phyloP scores from a whole-genome alignment of 2,329 filamentous ascomycete genomes.

The Cladorrhinum sp. region DNA sequence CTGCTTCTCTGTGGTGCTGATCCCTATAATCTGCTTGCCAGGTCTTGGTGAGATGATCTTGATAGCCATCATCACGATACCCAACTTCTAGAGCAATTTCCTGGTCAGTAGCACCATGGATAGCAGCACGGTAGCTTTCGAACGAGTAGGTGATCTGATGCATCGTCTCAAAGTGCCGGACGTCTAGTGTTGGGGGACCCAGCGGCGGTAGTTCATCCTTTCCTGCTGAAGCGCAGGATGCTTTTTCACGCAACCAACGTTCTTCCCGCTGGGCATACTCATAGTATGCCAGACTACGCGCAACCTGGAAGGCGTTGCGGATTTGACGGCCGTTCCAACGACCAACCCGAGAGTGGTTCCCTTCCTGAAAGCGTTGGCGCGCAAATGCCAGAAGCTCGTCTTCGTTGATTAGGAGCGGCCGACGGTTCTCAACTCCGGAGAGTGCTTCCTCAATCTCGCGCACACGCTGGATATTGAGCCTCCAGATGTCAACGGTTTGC shows the following conservation, averaged over 20 bases:
- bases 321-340: not conserved
- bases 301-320: not conserved
- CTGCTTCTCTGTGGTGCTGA: not conserved
- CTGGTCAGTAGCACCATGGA: constrained; percentile 3
- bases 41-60: not conserved
- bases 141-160: constrained; percentile 13
- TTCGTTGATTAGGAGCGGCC: not conserved
- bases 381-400: not conserved
- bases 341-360: not conserved
- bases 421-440: not conserved
- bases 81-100: constrained; percentile 9
- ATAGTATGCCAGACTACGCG: not conserved
- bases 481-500: not conserved
- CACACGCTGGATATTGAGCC: not conserved
- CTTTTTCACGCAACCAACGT: not conserved
- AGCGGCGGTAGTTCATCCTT: not conserved
- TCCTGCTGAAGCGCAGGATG: not conserved
- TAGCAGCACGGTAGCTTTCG: constrained; percentile 2
- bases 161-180: constrained; percentile 16
- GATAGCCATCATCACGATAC: constrained; percentile 2
- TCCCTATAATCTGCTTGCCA: constrained; percentile 7
- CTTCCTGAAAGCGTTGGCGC: not conserved
- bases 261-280: not conserved
- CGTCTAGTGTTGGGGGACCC: constrained; percentile 5
- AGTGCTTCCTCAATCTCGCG: not conserved